These are phyloP conservation scores for Podila minutissima DNA, from an alignment of 192 early-diverging fungal genomes.

Conservation along the genomic window DNA sequence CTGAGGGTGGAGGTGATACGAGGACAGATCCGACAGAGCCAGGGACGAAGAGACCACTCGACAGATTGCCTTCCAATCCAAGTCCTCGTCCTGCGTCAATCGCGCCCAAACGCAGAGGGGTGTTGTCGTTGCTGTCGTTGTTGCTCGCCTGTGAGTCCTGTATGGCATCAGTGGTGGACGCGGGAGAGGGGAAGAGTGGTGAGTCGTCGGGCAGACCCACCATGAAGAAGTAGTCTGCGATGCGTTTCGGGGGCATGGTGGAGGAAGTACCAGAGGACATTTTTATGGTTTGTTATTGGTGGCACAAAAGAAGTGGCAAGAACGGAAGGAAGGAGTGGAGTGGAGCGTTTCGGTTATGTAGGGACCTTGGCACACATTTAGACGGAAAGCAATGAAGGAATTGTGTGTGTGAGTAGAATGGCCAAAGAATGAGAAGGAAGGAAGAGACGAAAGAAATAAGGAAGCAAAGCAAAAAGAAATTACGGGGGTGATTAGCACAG, in stretches of 20 bases:
- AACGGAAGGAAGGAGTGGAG: too few relatives aligned
- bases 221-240: slow-evolving; percentile 51
- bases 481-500: not conserved
- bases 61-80: too few relatives aligned
- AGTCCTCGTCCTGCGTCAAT: too few relatives aligned
- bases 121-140: slow-evolving; percentile 11
- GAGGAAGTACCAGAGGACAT: not conserved
- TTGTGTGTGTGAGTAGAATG: not conserved
- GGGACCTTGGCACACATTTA: not conserved
- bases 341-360: not conserved
- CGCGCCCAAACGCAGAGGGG: too few relatives aligned
- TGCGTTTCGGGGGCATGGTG: slow-evolving; percentile 29
- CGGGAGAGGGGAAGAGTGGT: slow-evolving; percentile 3
- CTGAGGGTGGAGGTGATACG: too few relatives aligned
- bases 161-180: not conserved
- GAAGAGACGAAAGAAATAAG: not conserved
- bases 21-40: too few relatives aligned
- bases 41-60: too few relatives aligned
- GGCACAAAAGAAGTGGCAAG: too few relatives aligned
- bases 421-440: not conserved
- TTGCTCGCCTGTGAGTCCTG: not conserved
- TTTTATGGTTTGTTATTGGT: slow-evolving; percentile 1
- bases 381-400: not conserved
- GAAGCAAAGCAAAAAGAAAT: slow-evolving; percentile 1
- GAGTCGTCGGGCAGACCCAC: slow-evolving; percentile 42